A percentile compares a stretch with the other conserved stretches of the same genome.
Conservation (phyloP, 2,329 filamentous ascomycete species). For the Ramichloridium luteum region DNA sequence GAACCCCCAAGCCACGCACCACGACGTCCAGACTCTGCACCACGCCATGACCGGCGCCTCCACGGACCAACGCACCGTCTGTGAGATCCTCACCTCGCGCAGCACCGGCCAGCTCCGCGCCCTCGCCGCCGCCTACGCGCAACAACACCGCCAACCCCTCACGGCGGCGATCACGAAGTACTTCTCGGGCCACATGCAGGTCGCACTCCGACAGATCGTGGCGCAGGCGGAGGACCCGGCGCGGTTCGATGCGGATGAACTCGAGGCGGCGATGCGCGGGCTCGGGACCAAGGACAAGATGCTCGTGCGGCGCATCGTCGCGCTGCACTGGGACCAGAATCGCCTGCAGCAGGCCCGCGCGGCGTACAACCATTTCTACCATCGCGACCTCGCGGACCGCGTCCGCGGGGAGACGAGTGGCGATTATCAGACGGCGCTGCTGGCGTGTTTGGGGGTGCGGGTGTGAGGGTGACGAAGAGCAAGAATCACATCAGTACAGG, state of each 20-base stretch:
- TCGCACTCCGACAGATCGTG: constrained; percentile 71
- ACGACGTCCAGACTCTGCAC: constrained; percentile 66
- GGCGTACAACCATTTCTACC: constrained; percentile 62
- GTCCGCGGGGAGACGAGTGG: constrained; percentile 77
- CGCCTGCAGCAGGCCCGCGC: constrained; percentile 66
- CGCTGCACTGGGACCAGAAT: constrained; percentile 69
- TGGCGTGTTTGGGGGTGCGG: constrained; percentile 37
- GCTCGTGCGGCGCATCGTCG: constrained; percentile 64
- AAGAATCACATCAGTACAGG: too few relatives aligned
- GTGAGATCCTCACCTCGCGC: constrained; percentile 60
- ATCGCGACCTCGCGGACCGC: constrained; percentile 52
- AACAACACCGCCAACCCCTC: constrained; percentile 57
- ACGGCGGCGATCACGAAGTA: constrained; percentile 65
- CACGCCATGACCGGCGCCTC: constrained; percentile 52
- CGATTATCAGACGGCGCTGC: constrained; percentile 65
- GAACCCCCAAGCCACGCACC: constrained; percentile 58
- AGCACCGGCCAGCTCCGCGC: constrained; percentile 77
- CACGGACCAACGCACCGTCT: constrained; percentile 65
- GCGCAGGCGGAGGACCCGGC: constrained; percentile 65
- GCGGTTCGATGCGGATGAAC: constrained; percentile 64
- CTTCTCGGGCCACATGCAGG: constrained; percentile 87
- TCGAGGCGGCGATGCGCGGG: constrained; percentile 84
- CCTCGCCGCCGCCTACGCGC: constrained; percentile 61
- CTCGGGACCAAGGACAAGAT: constrained; percentile 75
- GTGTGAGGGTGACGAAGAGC: neutral